A percentile compares a stretch with the other conserved stretches of the same genome.
Evolutionary conservation across 305 asterid genomes (phyloP).

Genomic region (Fraxinus albicans): DNA sequence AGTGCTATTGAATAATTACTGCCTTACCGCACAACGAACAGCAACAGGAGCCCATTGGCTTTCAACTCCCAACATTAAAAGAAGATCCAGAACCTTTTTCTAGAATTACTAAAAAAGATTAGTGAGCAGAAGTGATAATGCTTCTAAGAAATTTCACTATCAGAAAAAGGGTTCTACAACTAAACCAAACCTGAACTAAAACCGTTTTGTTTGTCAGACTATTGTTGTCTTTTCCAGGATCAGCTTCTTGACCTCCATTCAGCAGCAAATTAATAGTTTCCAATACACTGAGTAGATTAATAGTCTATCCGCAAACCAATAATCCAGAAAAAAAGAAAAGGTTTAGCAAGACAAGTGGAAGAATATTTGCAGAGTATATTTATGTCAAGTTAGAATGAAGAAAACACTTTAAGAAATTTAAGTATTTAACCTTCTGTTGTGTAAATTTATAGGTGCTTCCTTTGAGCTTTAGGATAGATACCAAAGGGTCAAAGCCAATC

Average conservation of each 20-base stretch:
- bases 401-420: conserved; percentile 14
- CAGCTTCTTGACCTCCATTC: conserved; percentile 69
- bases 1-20: conserved; percentile 14
- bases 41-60: conserved; percentile 97
- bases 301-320: conserved; percentile 83
- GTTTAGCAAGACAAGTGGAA: conserved; percentile 36
- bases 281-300: conserved; percentile 79
- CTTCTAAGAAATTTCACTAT: not conserved
- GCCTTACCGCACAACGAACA: conserved; percentile 82
- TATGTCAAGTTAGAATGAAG: conserved; percentile 12
- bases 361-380: conserved; percentile 14
- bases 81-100: conserved; percentile 83
- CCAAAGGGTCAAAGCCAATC: conserved; percentile 75
- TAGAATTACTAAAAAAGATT: conserved; percentile 34
- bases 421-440: conserved; percentile 81
- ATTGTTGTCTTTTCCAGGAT: conserved; percentile 64
- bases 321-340: conserved; percentile 25
- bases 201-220: conserved; percentile 67
- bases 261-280: conserved; percentile 81
- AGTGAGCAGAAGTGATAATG: conserved; percentile 4
- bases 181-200: conserved; percentile 77
- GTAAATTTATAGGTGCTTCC: conserved; percentile 86
- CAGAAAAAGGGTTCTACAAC: conserved; percentile 2
- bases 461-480: conserved; percentile 79
- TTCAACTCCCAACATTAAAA: conserved; percentile 92